phyloP scores from a whole-genome alignment of 306 rosid species.

The Quercus suber region DNA sequence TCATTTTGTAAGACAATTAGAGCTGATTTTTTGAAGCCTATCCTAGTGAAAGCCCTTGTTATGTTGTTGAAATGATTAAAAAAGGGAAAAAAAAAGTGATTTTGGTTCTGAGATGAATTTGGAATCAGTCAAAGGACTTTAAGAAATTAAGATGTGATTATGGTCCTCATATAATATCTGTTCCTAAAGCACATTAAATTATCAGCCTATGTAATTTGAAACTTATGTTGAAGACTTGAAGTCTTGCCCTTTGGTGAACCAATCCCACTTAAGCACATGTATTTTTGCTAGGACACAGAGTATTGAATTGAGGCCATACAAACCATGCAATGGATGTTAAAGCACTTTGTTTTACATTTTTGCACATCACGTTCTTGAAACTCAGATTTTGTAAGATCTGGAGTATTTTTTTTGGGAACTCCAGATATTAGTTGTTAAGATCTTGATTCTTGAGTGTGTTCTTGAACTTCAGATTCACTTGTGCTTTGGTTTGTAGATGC shows the following conservation, averaged over 20 bases:
- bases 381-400: background rate
- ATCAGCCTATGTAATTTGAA: background rate
- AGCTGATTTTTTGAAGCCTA: background rate
- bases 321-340: background rate
- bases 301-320: background rate
- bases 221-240: background rate
- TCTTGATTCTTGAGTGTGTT: background rate
- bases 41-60: background rate
- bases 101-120: background rate
- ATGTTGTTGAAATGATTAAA: background rate
- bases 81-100: background rate
- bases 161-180: background rate
- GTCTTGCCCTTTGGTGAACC: background rate
- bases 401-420: background rate
- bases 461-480: background rate
- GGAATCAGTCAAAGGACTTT: background rate
- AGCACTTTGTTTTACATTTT: background rate
- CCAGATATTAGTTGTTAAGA: background rate
- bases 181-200: background rate
- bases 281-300: background rate
- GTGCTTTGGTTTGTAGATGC: background rate
- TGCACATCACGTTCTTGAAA: background rate
- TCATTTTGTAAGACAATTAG: too few species aligned
- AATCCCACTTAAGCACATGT: background rate
- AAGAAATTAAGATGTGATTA: background rate